phyloP scores from a whole-genome alignment of 1,284 basidiomycete genomes.

The Cryptococcus sp. region DNA sequence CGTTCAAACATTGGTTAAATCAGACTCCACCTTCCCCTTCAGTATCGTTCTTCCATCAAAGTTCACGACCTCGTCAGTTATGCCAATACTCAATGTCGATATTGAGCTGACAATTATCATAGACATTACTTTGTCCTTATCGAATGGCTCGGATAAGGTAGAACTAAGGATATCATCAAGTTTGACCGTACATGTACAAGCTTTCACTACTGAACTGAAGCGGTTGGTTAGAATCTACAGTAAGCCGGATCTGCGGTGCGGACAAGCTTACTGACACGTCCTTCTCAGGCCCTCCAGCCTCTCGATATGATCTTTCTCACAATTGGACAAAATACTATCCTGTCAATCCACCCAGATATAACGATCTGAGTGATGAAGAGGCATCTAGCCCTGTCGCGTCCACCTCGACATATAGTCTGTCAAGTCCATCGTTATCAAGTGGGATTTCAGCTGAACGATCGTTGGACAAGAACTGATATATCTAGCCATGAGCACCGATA shows the following conservation, averaged over 20 bases:
- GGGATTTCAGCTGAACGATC: background rate
- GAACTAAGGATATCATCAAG: slow-evolving; percentile 66
- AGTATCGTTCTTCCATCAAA: slow-evolving; percentile 39
- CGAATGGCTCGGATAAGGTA: slow-evolving; percentile 63
- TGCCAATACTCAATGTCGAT: background rate
- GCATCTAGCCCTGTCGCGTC: background rate
- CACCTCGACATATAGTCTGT: background rate
- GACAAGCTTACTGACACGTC: background rate
- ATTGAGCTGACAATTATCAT: slow-evolving; percentile 5
- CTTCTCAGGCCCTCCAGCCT: background rate
- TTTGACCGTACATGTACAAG: slow-evolving; percentile 25
- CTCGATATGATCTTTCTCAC: background rate
- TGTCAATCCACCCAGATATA: slow-evolving; percentile 5
- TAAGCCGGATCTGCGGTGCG: slow-evolving; percentile 3
- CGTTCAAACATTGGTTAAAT: slow-evolving; percentile 23
- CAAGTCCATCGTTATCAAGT: background rate
- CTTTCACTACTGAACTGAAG: slow-evolving; percentile 25
- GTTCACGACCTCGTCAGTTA: slow-evolving; percentile 36
- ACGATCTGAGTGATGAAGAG: slow-evolving; percentile 2
- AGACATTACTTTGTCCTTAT: slow-evolving; percentile 24
- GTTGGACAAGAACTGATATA: background rate
- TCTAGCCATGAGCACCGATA: slow-evolving; percentile 1
- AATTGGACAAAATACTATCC: slow-evolving; percentile 34
- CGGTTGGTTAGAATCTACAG: slow-evolving; percentile 13
- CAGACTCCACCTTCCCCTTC: slow-evolving; percentile 43